These are phyloP conservation scores for Solanum bukasovii DNA, from an alignment of 257 asterid genomes.

Conservation along the genomic window DNA sequence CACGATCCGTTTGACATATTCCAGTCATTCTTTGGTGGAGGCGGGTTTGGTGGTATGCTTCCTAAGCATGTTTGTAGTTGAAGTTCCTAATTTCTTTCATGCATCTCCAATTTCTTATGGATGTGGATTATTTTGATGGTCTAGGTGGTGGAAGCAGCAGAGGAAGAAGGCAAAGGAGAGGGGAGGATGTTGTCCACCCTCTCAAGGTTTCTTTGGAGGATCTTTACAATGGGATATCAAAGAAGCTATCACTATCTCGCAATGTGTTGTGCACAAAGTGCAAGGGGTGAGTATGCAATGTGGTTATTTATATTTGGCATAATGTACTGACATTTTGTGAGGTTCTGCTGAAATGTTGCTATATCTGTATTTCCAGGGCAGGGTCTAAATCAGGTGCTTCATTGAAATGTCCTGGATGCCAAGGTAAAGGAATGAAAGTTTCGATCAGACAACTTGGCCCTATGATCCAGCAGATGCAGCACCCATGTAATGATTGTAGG, in stretches of 20 bases:
- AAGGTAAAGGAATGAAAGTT: constrained; percentile 18
- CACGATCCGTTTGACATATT: constrained; percentile 21
- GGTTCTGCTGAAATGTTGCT: background rate
- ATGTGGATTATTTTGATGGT: background rate
- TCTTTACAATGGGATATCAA: constrained; percentile 13
- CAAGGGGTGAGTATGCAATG: constrained; percentile 12
- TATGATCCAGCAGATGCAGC: constrained; percentile 18
- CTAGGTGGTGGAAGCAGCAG: constrained; percentile 18
- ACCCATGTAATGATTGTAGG: constrained; percentile 10
- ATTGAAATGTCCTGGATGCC: constrained; percentile 12
- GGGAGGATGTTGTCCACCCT: constrained; percentile 20
- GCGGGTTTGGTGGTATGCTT: constrained; percentile 7
- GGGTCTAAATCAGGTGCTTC: constrained; percentile 18
- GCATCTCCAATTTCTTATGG: background rate
- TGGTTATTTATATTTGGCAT: background rate
- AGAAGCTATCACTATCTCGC: constrained; percentile 15
- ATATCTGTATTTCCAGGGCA: background rate
- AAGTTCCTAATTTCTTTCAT: background rate
- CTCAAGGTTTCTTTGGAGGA: constrained; percentile 20
- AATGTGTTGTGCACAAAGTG: constrained; percentile 15
- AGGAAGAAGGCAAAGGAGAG: constrained; percentile 16
- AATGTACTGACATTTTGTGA: background rate
- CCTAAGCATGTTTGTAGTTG: background rate
- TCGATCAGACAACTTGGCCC: constrained; percentile 15
- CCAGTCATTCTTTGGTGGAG: constrained; percentile 14